Evolutionary conservation across 2,329 filamentous ascomycete genomes (phyloP).

Genomic region (Pyrenochaeta sp.): DNA sequence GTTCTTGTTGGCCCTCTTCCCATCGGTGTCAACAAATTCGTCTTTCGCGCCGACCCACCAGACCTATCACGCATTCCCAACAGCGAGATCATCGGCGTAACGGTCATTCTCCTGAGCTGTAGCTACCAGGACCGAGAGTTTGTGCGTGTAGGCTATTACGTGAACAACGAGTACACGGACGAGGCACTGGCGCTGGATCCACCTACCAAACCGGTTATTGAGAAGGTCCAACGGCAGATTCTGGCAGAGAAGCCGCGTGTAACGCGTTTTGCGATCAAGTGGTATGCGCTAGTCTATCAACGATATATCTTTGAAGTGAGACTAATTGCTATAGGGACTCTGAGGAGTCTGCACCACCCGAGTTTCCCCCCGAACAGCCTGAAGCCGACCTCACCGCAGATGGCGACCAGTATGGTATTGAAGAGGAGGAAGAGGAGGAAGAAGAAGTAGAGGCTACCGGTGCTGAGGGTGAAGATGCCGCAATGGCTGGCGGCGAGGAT

Average conservation of each 20-base stretch:
- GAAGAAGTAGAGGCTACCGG: conserved; percentile 66
- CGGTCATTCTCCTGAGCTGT: conserved; percentile 94
- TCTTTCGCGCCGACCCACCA: conserved; percentile 94
- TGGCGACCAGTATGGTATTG: conserved; percentile 84
- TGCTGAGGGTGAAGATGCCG: conserved; percentile 69
- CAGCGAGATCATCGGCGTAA: conserved; percentile 95
- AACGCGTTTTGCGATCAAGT: conserved; percentile 98
- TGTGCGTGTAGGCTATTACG: conserved; percentile 97
- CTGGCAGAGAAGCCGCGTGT: conserved; percentile 97
- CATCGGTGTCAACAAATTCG: conserved; percentile 97
- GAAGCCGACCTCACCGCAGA: conserved; percentile 92
- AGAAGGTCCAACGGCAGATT: conserved; percentile 90
- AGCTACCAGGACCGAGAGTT: conserved; percentile 97
- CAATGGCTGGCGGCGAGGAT: conserved; percentile 77
- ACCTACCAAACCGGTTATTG: conserved; percentile 89
- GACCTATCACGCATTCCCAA: conserved; percentile 90
- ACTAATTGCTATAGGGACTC: conserved; percentile 76
- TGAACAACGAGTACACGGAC: conserved; percentile 98
- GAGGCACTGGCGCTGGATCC: conserved; percentile 90
- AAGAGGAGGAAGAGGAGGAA: conserved; percentile 74
- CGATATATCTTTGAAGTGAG: background rate
- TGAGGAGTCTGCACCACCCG: conserved; percentile 93
- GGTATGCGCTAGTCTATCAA: conserved; percentile 65
- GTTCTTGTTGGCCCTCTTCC: conserved; percentile 97
- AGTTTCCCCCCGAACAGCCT: conserved; percentile 96